Evolutionary conservation across 2,329 filamentous ascomycete species (phyloP), one percentile per base, ranked within the genome.

Genomic region (Alternaria triticimaculans): DNA sequence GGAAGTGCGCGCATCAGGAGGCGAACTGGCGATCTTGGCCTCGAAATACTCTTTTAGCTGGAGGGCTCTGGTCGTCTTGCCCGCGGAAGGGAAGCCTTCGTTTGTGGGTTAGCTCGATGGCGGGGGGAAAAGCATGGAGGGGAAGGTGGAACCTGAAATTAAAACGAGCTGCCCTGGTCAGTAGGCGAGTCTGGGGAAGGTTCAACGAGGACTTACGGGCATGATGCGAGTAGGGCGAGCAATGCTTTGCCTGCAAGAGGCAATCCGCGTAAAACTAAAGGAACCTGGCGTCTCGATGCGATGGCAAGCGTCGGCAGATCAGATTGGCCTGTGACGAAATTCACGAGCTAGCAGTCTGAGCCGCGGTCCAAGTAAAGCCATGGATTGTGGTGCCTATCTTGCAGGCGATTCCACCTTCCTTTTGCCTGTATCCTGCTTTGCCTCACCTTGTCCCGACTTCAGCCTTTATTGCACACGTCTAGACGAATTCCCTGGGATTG

Each of bases 1-100:
- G 62, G 76, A 77, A 61, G 81, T 77, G 78, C 82, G 83, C 4
- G 84, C 80, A 41, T 80, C 71, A 54, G 83, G 78, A 49, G 74
- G 69, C 64, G 74, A 79, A 76, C 66, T 82, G 76, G 80, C 80
- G 78, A 90, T 88, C 73, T 86, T 88, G 67, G 85, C 80, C 53
- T 84, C 77, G 75, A 94, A 88, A 80, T 89, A 89, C 33, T 85
- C 79, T 74, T 89, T 81, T 11, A 96, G 87, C 78, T 95, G 88
- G 46, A 81, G 76, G 65, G 87, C 85, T 73, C 88, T 87, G 71
- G 88, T 81, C 12, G 87, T 88, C 70, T 90, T 88, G 72, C 88
- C 88, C 71, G 87, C 87, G 67, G 85, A 88, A 53, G 88, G 88
- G 75, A 87, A 89, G 67, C 88, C 88, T 68, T 87, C n/a, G 37